phyloP scores from a whole-genome alignment of 768 basidiomycete genomes.

The Boletellus ananiceps region DNA sequence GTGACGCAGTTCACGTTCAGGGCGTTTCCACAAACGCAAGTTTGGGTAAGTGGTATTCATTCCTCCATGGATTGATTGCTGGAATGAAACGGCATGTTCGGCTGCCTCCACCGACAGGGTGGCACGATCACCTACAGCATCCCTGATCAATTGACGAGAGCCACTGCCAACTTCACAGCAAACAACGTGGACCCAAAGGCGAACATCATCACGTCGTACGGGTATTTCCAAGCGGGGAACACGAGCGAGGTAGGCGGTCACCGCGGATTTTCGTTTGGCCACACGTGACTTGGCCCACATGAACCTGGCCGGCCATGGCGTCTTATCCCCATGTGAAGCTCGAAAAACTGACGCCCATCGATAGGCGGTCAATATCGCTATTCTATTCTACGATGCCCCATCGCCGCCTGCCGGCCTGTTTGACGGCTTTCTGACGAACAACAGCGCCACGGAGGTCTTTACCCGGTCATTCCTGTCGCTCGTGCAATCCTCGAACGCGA shows the following conservation, averaged over 20 bases:
- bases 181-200: conserved; percentile 25
- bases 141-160: conserved; percentile 21
- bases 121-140: conserved; percentile 37
- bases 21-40: conserved; percentile 32
- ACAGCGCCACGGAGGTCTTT: conserved; percentile 8
- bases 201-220: conserved; percentile 42
- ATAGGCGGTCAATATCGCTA: conserved; percentile 18
- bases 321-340: background rate
- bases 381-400: conserved; percentile 58
- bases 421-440: conserved; percentile 27
- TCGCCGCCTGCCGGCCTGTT: conserved; percentile 23
- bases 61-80: conserved; percentile 2
- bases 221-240: conserved; percentile 24
- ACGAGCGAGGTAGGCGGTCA: conserved; percentile 30
- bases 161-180: conserved; percentile 21
- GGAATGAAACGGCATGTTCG: conserved; percentile 1
- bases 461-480: conserved; percentile 26
- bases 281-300: conserved; percentile 1
- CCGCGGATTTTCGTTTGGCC: background rate
- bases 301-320: background rate
- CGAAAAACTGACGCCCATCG: conserved; percentile 2
- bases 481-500: conserved; percentile 17
- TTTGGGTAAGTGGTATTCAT: conserved; percentile 18
- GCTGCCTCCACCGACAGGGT: conserved; percentile 34
- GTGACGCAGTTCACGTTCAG: conserved; percentile 55